A percentile compares a stretch with the other conserved stretches of the same genome.
phyloP scores from a whole-genome alignment of 495 filamentous ascomycete genomes.

The Hyaloscypha variabilis region DNA sequence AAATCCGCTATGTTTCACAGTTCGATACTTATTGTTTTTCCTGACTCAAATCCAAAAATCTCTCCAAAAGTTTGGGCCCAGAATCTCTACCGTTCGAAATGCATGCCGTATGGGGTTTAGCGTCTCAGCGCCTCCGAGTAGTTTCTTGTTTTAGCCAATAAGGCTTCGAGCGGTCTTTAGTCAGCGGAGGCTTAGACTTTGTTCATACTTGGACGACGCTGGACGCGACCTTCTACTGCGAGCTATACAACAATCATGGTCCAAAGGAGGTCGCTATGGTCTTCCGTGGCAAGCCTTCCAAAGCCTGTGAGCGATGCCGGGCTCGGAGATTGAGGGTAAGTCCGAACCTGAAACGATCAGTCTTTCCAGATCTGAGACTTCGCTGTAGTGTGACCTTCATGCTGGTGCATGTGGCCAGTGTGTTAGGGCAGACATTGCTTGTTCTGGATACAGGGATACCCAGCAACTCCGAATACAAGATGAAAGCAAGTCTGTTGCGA shows the following conservation, averaged over 20 bases:
- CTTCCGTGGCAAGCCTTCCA: conserved; percentile 18
- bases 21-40: neutral
- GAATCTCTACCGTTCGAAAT: neutral
- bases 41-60: too few species aligned
- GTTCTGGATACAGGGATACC: conserved; percentile 65
- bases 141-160: neutral
- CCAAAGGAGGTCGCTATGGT: conserved; percentile 10
- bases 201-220: too few species aligned
- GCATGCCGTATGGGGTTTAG: conserved; percentile 4
- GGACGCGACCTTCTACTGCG: too few species aligned
- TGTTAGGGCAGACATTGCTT: conserved; percentile 63
- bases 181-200: too few species aligned
- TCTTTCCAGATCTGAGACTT: neutral
- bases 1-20: neutral
- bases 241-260: neutral
- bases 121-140: neutral
- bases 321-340: conserved; percentile 11
- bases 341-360: neutral
- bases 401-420: conserved; percentile 44
- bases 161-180: too few species aligned
- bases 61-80: too few species aligned
- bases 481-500: conserved; percentile 49
- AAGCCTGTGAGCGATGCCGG: conserved; percentile 21
- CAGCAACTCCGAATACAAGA: conserved; percentile 68
- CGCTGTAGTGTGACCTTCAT: conserved; percentile 9